Percentiles rank a stretch among this genome's conserved stretches.
These are phyloP conservation scores for Candida alai DNA, from an alignment of 805 yeast genomes.

Conservation along the genomic window DNA sequence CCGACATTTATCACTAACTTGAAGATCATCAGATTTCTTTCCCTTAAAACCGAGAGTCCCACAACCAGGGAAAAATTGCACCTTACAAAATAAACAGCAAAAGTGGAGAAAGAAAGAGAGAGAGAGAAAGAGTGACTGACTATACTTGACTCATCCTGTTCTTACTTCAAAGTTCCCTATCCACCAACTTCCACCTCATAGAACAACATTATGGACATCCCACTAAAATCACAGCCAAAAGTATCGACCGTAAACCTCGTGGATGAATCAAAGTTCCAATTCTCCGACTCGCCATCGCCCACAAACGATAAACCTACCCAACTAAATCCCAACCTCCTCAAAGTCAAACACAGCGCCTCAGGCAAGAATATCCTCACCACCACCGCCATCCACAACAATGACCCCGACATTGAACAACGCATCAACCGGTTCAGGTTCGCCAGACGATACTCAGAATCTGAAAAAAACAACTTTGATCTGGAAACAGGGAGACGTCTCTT, in stretches of 20 bases:
- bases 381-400: not conserved
- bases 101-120: no score
- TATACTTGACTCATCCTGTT: no score
- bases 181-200: slow-evolving; percentile 1
- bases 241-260: slow-evolving; percentile 32
- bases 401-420: not conserved
- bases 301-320: slow-evolving; percentile 3
- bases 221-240: slow-evolving; percentile 37
- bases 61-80: no score
- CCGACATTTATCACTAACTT: no score
- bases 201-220: slow-evolving; percentile 31
- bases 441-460: slow-evolving; percentile 64
- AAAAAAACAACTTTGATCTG: slow-evolving; percentile 54
- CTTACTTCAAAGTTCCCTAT: no score
- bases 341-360: slow-evolving; percentile 5
- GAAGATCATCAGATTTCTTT: no score
- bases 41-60: no score
- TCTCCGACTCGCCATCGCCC: slow-evolving; percentile 1
- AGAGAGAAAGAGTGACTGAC: no score
- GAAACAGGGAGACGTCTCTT: slow-evolving; percentile 51
- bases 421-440: slow-evolving; percentile 29
- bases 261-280: slow-evolving; percentile 19
- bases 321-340: slow-evolving; percentile 1
- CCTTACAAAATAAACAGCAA: no score
- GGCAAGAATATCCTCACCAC: not conserved